Conservation (phyloP, 2,329 filamentous ascomycete species). For the Apiospora phragmitis region DNA sequence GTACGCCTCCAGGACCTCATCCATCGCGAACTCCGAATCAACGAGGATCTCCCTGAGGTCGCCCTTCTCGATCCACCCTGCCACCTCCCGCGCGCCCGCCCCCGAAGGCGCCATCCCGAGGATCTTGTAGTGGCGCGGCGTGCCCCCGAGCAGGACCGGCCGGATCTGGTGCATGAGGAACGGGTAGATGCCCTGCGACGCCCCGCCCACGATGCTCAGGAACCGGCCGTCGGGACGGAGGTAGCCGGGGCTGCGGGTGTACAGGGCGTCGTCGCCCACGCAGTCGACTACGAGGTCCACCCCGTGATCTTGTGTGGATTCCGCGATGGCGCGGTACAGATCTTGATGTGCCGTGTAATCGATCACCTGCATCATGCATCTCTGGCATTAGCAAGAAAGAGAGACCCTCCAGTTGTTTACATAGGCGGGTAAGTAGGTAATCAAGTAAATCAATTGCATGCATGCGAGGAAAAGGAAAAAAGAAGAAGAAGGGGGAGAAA, state of each 20-base stretch:
- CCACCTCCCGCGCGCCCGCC: slow-evolving; percentile 26
- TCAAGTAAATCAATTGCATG: no score
- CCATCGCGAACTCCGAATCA: slow-evolving; percentile 33
- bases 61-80: slow-evolving; percentile 28
- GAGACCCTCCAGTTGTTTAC: no score
- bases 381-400: neutral
- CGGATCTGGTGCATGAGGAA: slow-evolving; percentile 33
- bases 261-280: slow-evolving; percentile 13
- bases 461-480: neutral
- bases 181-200: slow-evolving; percentile 28
- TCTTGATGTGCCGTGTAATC: slow-evolving; percentile 16
- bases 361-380: slow-evolving; percentile 11
- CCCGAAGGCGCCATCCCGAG: slow-evolving; percentile 30
- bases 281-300: slow-evolving; percentile 16
- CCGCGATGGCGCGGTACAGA: neutral
- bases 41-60: slow-evolving; percentile 27
- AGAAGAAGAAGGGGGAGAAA: no score
- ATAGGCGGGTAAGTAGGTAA: no score
- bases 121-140: slow-evolving; percentile 30
- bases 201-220: slow-evolving; percentile 34
- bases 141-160: slow-evolving; percentile 33
- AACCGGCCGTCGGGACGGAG: slow-evolving; percentile 17
- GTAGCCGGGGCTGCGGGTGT: slow-evolving; percentile 9
- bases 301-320: neutral
- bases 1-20: slow-evolving; percentile 31